Evolutionary conservation across 345 rosid species (phyloP).

Genomic region (Hibiscus syriacus): DNA sequence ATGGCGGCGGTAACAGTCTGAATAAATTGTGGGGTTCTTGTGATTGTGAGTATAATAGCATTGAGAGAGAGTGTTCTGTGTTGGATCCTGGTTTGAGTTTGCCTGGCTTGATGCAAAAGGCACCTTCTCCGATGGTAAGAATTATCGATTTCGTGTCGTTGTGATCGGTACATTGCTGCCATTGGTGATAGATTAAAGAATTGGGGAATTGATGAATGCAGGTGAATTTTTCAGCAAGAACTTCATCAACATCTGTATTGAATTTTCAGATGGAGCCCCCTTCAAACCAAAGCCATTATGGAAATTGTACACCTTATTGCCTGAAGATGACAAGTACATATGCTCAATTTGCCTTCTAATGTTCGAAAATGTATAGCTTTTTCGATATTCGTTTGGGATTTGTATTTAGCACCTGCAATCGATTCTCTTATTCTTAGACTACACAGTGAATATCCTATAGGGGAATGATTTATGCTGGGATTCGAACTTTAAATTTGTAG

Average conservation of each 20-base stretch:
- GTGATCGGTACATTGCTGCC: background rate
- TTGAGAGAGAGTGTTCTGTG: slow-evolving; percentile 27
- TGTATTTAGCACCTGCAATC: background rate
- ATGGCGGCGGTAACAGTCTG: background rate
- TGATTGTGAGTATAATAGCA: slow-evolving; percentile 4
- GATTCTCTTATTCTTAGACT: too few species aligned
- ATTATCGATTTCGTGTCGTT: background rate
- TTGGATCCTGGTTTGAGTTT: slow-evolving; percentile 27
- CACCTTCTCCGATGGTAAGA: slow-evolving; percentile 31
- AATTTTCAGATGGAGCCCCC: slow-evolving; percentile 59
- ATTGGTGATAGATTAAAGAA: background rate
- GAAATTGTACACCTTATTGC: slow-evolving; percentile 25
- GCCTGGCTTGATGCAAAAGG: slow-evolving; percentile 26
- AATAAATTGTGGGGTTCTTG: slow-evolving; percentile 23
- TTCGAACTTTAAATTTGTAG: too few species aligned
- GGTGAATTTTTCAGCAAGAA: slow-evolving; percentile 38
- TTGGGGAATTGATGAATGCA: slow-evolving; percentile 8
- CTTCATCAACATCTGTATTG: slow-evolving; percentile 28
- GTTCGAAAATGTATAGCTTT: too few species aligned
- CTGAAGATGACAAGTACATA: slow-evolving; percentile 37
- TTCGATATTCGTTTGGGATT: too few species aligned
- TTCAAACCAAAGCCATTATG: slow-evolving; percentile 51
- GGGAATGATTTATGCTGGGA: too few species aligned
- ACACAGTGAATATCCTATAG: too few species aligned
- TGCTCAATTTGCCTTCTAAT: background rate